phyloP scores from a whole-genome alignment of 495 filamentous ascomycete genomes.

The Terfezia boudieri region DNA sequence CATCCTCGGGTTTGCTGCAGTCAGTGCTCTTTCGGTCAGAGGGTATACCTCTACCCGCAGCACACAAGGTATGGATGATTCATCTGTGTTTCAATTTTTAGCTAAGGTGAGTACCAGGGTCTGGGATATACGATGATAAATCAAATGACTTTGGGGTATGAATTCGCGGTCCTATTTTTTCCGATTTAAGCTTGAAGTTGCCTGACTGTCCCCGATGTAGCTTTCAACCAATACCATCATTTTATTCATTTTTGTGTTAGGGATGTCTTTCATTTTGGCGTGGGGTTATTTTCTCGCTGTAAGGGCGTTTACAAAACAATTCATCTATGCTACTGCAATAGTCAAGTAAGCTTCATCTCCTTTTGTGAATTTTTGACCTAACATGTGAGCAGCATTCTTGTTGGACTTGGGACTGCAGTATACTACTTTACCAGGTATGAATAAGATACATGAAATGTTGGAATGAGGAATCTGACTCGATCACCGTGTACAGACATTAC shows the following conservation, averaged over 20 bases:
- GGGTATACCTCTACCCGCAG: slow-evolving; percentile 45
- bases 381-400: slow-evolving; percentile 24
- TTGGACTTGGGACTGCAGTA: slow-evolving; percentile 44
- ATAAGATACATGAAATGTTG: too few species aligned
- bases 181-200: background rate
- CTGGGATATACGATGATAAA: slow-evolving; percentile 43
- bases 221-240: slow-evolving; percentile 70
- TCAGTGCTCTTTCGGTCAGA: slow-evolving; percentile 54
- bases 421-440: slow-evolving; percentile 30
- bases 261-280: slow-evolving; percentile 47
- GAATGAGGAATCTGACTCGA: too few species aligned
- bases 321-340: slow-evolving; percentile 69
- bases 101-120: background rate
- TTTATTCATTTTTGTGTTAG: slow-evolving; percentile 56
- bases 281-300: slow-evolving; percentile 55
- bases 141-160: slow-evolving; percentile 34
- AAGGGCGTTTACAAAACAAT: slow-evolving; percentile 64
- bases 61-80: slow-evolving; percentile 33
- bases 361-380: too few species aligned
- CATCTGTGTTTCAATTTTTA: background rate
- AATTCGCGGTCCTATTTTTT: background rate
- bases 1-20: slow-evolving; percentile 51
- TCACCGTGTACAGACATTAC: slow-evolving; percentile 27
- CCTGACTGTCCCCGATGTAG: background rate
- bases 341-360: slow-evolving; percentile 23